Conservation (phyloP, 2,329 filamentous ascomycete species). For the Aspergillus candidus region DNA sequence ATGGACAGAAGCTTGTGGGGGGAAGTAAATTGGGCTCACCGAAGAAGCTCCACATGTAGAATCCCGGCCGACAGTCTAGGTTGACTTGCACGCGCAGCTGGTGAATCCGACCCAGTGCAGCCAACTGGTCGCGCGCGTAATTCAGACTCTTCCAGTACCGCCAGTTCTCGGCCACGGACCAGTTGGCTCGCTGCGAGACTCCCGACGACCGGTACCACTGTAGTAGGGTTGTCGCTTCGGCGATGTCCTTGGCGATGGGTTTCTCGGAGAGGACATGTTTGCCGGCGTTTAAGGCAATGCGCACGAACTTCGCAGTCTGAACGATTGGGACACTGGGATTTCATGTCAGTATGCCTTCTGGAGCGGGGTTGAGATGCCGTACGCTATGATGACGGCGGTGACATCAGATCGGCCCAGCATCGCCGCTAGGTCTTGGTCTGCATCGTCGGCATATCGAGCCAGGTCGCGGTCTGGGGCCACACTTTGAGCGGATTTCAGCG, state of each 20-base stretch:
- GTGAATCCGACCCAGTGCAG: conserved; percentile 47
- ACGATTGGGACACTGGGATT: conserved; percentile 49
- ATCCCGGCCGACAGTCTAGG: not conserved
- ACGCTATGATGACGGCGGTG: conserved; percentile 34
- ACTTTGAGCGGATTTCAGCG: conserved; percentile 50
- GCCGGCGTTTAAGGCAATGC: conserved; percentile 54
- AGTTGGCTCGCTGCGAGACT: conserved; percentile 38
- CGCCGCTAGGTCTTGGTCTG: conserved; percentile 34
- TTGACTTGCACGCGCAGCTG: conserved; percentile 22
- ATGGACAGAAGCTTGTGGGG: too few species aligned
- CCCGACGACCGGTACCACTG: conserved; percentile 38
- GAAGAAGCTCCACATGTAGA: too few species aligned
- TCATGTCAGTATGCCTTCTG: too few species aligned
- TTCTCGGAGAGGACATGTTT: conserved; percentile 69
- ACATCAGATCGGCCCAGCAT: conserved; percentile 51
- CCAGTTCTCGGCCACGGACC: conserved; percentile 67
- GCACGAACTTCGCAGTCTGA: conserved; percentile 54
- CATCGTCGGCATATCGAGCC: conserved; percentile 53
- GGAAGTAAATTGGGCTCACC: too few species aligned
- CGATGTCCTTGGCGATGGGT: conserved; percentile 58
- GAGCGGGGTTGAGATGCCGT: conserved; percentile 8
- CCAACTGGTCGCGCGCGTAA: conserved; percentile 47
- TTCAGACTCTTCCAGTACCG: conserved; percentile 55
- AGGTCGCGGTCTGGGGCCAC: conserved; percentile 37
- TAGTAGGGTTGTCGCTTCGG: conserved; percentile 45